A percentile compares a stretch with the other conserved stretches of the same genome.
Evolutionary conservation across 148 eudicot species (phyloP).

Genomic region (Dysphania ambrosioides): DNA sequence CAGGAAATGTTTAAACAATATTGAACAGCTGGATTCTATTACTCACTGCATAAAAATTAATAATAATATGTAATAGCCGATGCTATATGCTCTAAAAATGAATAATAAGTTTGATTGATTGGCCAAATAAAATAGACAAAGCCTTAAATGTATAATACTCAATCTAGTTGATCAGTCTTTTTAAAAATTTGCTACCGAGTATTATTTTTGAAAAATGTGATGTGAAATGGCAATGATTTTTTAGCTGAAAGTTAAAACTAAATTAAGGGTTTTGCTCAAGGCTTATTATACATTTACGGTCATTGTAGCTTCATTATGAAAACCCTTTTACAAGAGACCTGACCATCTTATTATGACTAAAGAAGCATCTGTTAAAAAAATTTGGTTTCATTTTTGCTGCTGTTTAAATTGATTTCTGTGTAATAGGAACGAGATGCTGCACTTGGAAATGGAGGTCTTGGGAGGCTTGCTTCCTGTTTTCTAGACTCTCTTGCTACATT

Average conservation of each 20-base stretch:
- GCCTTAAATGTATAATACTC: too few species aligned
- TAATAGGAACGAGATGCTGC: slow-evolving; percentile 92
- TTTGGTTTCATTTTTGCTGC: neutral
- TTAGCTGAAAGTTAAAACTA: neutral
- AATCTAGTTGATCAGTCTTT: too few species aligned
- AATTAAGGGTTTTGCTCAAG: neutral
- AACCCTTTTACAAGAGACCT: neutral
- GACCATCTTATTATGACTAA: neutral
- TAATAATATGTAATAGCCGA: too few species aligned
- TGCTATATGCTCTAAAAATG: too few species aligned
- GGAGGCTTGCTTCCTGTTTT: slow-evolving; percentile 92
- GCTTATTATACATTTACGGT: neutral
- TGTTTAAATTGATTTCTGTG: neutral
- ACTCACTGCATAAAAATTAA: too few species aligned
- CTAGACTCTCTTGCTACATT: slow-evolving; percentile 88
- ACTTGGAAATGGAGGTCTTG: slow-evolving; percentile 95
- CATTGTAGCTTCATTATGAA: neutral
- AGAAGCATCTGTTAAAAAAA: neutral
- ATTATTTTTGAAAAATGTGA: neutral
- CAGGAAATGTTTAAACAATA: too few species aligned
- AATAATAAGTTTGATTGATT: too few species aligned
- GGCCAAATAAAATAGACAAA: too few species aligned
- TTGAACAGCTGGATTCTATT: too few species aligned
- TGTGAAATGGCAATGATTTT: neutral
- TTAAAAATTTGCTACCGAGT: too few species aligned